These are phyloP conservation scores for Capronia epimyces DNA, from an alignment of 2,329 filamentous ascomycete species.

Conservation along the genomic window DNA sequence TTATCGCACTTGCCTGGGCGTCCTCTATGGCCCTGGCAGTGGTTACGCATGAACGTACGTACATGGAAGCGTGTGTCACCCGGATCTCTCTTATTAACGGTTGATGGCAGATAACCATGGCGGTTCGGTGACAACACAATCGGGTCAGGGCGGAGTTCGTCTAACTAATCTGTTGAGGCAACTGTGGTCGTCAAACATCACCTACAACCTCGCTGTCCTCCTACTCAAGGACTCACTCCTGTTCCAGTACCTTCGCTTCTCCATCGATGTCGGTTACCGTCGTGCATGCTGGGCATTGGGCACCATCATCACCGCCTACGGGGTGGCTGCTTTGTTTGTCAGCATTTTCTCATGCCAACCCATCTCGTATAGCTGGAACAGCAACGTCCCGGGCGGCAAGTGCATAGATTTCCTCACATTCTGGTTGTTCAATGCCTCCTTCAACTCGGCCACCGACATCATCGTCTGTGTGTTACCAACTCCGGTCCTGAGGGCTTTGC, in stretches of 20 bases:
- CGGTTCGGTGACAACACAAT: neutral
- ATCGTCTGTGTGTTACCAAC: conserved; percentile 35
- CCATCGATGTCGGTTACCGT: conserved; percentile 11
- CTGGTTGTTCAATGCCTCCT: conserved; percentile 33
- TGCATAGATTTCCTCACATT: conserved; percentile 32
- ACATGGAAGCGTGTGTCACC: neutral
- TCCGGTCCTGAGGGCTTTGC: conserved; percentile 34
- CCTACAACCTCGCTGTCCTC: conserved; percentile 14
- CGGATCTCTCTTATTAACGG: neutral
- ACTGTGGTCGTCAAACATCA: conserved; percentile 14
- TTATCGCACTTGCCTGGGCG: conserved; percentile 13
- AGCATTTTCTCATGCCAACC: conserved; percentile 17
- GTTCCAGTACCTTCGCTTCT: conserved; percentile 19
- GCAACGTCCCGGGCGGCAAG: conserved; percentile 2
- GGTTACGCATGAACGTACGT: conserved; percentile 10
- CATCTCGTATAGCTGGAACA: conserved; percentile 13
- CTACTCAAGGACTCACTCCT: conserved; percentile 15
- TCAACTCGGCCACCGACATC: conserved; percentile 37
- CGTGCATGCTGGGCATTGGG: conserved; percentile 14
- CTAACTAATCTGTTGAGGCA: neutral
- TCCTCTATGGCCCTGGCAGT: conserved; percentile 11
- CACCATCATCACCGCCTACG: conserved; percentile 12
- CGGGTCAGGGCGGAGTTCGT: neutral
- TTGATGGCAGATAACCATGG: neutral
- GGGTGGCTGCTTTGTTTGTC: conserved; percentile 12